Percentiles rank a stretch among this genome's conserved stretches.
These are phyloP conservation scores for Wickerhamomyces chambardii DNA, from an alignment of 805 yeast species.

Conservation along the genomic window DNA sequence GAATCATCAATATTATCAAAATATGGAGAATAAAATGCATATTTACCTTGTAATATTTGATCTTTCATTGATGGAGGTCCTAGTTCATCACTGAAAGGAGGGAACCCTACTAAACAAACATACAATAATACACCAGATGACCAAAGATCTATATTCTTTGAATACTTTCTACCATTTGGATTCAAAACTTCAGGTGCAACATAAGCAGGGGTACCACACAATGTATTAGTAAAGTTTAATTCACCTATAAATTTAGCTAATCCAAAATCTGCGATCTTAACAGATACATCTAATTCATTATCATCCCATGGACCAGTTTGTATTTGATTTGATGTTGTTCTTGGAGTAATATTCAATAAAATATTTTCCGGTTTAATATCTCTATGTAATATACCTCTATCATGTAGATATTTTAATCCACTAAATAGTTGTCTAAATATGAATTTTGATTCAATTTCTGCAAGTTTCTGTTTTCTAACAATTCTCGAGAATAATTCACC, in stretches of 20 bases:
- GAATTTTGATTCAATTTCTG: constrained; percentile 54
- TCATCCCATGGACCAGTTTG: constrained; percentile 33
- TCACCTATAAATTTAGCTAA: constrained; percentile 55
- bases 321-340: constrained; percentile 17
- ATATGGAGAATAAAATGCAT: constrained; percentile 70
- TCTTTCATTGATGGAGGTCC: constrained; percentile 76
- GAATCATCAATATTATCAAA: constrained; percentile 68
- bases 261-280: constrained; percentile 83
- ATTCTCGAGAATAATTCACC: constrained; percentile 74
- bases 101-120: constrained; percentile 77
- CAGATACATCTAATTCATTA: constrained; percentile 51
- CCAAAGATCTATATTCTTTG: constrained; percentile 75
- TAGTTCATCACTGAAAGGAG: constrained; percentile 76
- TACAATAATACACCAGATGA: constrained; percentile 72
- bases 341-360: constrained; percentile 39
- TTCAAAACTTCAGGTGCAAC: constrained; percentile 73
- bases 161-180: constrained; percentile 43
- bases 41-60: constrained; percentile 58
- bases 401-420: constrained; percentile 63
- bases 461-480: constrained; percentile 49
- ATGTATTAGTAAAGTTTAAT: constrained; percentile 61
- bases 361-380: constrained; percentile 79
- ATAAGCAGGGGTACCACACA: constrained; percentile 84
- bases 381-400: constrained; percentile 62
- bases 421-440: constrained; percentile 55